Evolutionary conservation across 2,329 filamentous ascomycete genomes (phyloP).

Genomic region (Verticillium isaacii): DNA sequence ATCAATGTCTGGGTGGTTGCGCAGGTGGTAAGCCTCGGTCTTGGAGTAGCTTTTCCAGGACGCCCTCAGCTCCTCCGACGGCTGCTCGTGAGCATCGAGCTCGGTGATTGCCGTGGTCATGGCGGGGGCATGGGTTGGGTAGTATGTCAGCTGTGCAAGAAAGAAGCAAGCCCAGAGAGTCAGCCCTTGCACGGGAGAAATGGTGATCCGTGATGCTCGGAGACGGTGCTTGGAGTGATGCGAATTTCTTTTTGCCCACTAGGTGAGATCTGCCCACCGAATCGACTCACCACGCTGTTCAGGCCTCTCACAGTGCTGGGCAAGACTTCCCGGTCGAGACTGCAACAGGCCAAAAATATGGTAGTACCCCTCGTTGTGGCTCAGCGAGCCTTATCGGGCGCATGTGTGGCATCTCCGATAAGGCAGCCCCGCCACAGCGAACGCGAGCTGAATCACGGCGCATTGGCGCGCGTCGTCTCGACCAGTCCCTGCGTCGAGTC

Average conservation of each 20-base stretch:
- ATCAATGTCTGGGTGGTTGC: constrained; percentile 51
- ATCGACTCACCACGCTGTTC: background rate
- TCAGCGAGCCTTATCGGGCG: background rate
- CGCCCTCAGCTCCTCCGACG: constrained; percentile 63
- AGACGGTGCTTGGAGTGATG: background rate
- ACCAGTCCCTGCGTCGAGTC: background rate
- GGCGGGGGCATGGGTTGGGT: background rate
- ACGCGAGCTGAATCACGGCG: background rate
- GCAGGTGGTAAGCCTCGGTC: constrained; percentile 46
- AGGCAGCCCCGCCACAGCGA: background rate
- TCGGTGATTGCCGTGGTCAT: constrained; percentile 41
- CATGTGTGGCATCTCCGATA: background rate
- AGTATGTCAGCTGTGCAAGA: too few relatives aligned
- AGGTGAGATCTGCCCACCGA: background rate
- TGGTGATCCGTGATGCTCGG: too few relatives aligned
- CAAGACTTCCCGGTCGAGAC: too few relatives aligned
- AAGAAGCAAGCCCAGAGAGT: too few relatives aligned
- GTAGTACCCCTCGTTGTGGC: constrained; percentile 1
- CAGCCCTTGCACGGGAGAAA: too few relatives aligned
- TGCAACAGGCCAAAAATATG: background rate
- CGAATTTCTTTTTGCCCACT: background rate
- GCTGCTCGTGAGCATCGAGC: constrained; percentile 73
- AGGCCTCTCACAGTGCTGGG: background rate
- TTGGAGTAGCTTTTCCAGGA: constrained; percentile 73
- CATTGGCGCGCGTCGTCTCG: background rate